Evolutionary conservation across 345 rosid genomes (phyloP).

Genomic region (Brassica cretica): DNA sequence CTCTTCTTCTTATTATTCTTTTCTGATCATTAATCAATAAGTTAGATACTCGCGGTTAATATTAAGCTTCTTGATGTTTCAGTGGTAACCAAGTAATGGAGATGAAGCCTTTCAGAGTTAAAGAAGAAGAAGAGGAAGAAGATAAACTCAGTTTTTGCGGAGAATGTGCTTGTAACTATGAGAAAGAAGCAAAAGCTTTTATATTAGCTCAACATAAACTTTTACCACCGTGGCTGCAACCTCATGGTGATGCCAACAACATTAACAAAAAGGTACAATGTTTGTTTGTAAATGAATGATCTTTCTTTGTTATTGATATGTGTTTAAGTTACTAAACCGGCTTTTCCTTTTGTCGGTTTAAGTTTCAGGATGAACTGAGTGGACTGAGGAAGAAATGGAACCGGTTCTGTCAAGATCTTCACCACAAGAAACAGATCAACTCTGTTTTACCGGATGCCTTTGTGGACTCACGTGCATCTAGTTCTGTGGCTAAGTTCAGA

Average conservation of each 20-base stretch:
- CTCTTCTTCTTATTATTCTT: neutral
- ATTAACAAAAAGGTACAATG: conserved; percentile 52
- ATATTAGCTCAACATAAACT: conserved; percentile 55
- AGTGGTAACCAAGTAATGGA: conserved; percentile 46
- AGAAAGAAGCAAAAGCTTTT: conserved; percentile 64
- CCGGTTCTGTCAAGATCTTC: conserved; percentile 63
- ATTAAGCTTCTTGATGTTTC: neutral
- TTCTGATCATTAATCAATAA: neutral
- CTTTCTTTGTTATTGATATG: neutral
- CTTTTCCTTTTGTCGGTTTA: conserved; percentile 14
- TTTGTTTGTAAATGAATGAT: neutral
- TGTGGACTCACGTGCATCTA: conserved; percentile 38
- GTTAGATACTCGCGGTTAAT: neutral
- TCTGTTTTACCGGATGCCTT: conserved; percentile 37
- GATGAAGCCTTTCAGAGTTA: conserved; percentile 49
- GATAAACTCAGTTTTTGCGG: conserved; percentile 59
- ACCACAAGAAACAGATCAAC: conserved; percentile 46
- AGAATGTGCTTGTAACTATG: conserved; percentile 72
- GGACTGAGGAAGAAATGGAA: conserved; percentile 72
- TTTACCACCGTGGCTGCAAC: conserved; percentile 71
- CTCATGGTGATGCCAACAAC: conserved; percentile 42
- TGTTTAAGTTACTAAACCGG: neutral
- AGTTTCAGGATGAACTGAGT: conserved; percentile 58
- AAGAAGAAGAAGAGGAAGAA: conserved; percentile 54
- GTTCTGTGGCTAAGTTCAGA: conserved; percentile 61